Evolutionary conservation across 306 rosid species (phyloP).

Genomic region (Sicyos edulis): DNA sequence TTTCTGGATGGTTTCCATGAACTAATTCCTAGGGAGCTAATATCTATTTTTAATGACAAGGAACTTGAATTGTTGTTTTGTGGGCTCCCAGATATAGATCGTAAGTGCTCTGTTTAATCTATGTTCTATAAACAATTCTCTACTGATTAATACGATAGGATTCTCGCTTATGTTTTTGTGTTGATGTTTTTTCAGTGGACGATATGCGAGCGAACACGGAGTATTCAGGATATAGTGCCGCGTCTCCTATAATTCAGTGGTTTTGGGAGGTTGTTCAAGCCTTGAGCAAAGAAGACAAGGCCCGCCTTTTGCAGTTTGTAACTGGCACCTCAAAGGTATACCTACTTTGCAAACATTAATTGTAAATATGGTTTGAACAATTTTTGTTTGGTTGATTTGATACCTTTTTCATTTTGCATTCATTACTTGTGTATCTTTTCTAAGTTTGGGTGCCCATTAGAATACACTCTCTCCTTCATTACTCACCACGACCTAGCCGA

Average conservation of each 20-base stretch:
- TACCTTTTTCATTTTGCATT: too few species aligned
- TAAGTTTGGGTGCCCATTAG: too few species aligned
- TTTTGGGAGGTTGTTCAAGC: slow-evolving; percentile 94
- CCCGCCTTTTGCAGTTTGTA: slow-evolving; percentile 94
- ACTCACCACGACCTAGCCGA: neutral
- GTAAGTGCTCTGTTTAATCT: slow-evolving; percentile 38
- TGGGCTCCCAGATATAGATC: slow-evolving; percentile 95
- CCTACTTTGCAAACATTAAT: neutral
- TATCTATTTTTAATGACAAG: slow-evolving; percentile 85
- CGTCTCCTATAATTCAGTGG: slow-evolving; percentile 84
- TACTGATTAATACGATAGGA: neutral
- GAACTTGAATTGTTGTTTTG: slow-evolving; percentile 88
- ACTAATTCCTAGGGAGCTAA: slow-evolving; percentile 57
- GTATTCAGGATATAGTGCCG: slow-evolving; percentile 84
- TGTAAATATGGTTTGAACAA: neutral
- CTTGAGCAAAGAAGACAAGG: slow-evolving; percentile 95
- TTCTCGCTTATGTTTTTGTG: slow-evolving; percentile 23
- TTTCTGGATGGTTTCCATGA: slow-evolving; percentile 83
- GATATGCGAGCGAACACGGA: slow-evolving; percentile 95
- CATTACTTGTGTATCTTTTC: too few species aligned
- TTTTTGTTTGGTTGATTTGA: too few species aligned
- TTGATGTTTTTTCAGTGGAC: slow-evolving; percentile 62
- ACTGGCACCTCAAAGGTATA: slow-evolving; percentile 97
- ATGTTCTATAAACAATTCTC: neutral
- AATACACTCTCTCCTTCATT: too few species aligned